Evolutionary conservation across 148 eudicot species (phyloP).

Genomic region (Hydrangea macrophylla): DNA sequence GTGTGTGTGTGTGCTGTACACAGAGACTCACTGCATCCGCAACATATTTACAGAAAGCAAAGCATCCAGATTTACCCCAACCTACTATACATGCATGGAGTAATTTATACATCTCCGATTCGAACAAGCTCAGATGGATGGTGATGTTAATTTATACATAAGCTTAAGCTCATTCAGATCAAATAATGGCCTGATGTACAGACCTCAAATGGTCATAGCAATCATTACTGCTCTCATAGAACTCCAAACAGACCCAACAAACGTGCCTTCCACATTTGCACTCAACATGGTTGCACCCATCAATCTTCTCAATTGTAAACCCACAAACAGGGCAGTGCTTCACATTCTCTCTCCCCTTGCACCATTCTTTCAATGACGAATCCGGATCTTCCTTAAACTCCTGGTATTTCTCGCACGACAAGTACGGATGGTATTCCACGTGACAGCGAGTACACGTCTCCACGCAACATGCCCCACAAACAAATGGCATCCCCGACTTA

Average conservation of each 20-base stretch:
- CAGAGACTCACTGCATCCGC: neutral
- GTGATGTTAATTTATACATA: neutral
- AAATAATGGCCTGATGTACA: conserved; percentile 49
- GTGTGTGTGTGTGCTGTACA: too few relatives aligned
- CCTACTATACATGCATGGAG: neutral
- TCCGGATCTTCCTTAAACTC: conserved; percentile 87
- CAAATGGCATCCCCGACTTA: conserved; percentile 41
- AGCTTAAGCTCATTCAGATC: neutral
- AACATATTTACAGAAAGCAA: neutral
- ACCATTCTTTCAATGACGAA: conserved; percentile 70
- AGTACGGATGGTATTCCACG: conserved; percentile 63
- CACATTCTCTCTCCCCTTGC: conserved; percentile 70
- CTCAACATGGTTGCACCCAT: conserved; percentile 89
- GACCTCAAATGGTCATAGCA: conserved; percentile 72
- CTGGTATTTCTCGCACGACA: conserved; percentile 76
- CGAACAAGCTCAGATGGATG: too few relatives aligned
- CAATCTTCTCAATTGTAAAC: conserved; percentile 75
- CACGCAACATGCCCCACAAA: conserved; percentile 76
- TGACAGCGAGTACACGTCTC: conserved; percentile 88
- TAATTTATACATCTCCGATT: neutral
- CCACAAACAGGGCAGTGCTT: conserved; percentile 72
- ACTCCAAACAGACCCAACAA: conserved; percentile 87
- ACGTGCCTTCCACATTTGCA: conserved; percentile 84
- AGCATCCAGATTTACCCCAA: neutral
- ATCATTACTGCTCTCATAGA: conserved; percentile 45